Evolutionary conservation across 169 alveolate genomes (phyloP).

Genomic region (Plasmodium gonderi): DNA sequence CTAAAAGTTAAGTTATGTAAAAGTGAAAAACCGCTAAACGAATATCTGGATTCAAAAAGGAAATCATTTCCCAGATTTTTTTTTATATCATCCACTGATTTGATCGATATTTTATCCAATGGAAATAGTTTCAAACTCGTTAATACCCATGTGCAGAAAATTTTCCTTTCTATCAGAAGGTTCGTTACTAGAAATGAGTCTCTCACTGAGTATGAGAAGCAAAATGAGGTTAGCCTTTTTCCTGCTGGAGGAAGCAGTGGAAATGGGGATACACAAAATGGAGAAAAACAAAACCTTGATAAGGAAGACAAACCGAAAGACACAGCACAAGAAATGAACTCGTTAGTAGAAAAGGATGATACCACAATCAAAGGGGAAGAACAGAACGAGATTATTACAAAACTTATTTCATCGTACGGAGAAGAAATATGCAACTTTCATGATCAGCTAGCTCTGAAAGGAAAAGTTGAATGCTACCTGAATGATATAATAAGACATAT

Average conservation of each 20-base stretch:
- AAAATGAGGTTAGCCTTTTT: conserved; percentile 35
- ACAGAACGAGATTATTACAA: conserved; percentile 23
- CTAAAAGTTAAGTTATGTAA: conserved; percentile 90
- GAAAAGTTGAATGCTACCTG: conserved; percentile 62
- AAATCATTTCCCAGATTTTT: conserved; percentile 97
- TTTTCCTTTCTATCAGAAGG: conserved; percentile 93
- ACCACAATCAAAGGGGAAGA: neutral
- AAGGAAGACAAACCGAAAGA: conserved; percentile 77
- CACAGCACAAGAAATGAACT: neutral
- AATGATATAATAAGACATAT: conserved; percentile 62
- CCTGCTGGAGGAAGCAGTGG: conserved; percentile 69
- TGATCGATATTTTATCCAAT: conserved; percentile 95
- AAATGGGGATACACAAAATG: conserved; percentile 87
- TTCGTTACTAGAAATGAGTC: conserved; percentile 86
- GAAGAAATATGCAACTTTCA: conserved; percentile 65
- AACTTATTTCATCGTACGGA: conserved; percentile 60
- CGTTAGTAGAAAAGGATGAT: neutral
- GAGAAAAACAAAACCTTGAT: conserved; percentile 94
- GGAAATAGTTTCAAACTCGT: conserved; percentile 96
- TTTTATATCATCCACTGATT: conserved; percentile 96
- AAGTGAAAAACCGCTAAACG: conserved; percentile 97
- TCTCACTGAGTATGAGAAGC: conserved; percentile 64
- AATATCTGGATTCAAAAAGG: conserved; percentile 96
- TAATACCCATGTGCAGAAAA: conserved; percentile 96
- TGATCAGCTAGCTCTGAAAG: conserved; percentile 18